Evolutionary conservation across 2,329 filamentous ascomycete genomes (phyloP).

Genomic region (Teratosphaeriaceae sp.): DNA sequence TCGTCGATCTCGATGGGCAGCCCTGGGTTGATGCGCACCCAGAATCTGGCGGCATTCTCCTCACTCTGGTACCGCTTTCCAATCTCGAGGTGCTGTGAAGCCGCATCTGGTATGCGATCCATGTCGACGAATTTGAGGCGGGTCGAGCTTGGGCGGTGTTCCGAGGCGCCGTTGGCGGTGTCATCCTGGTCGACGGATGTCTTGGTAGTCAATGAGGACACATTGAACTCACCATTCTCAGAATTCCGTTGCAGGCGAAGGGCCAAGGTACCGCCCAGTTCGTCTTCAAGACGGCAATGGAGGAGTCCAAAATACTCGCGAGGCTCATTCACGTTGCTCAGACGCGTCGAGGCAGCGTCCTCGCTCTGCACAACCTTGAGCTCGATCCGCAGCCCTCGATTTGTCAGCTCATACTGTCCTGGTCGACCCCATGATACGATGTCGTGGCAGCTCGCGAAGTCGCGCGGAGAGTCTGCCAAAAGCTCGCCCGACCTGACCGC

Average conservation of each 20-base stretch:
- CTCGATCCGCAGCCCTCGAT: background rate
- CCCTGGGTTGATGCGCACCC: background rate
- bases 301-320: background rate
- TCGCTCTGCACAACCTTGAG: background rate
- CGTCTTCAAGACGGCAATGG: background rate
- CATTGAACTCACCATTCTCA: background rate
- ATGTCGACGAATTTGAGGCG: background rate
- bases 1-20: background rate
- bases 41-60: background rate
- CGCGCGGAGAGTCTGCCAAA: constrained; percentile 1
- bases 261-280: background rate
- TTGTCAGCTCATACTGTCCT: constrained; percentile 1
- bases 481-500: background rate
- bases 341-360: background rate
- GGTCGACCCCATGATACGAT: constrained; percentile 2
- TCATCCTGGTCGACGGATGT: no score
- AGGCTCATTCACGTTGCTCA: background rate
- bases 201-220: no score
- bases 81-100: background rate
- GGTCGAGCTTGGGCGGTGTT: background rate
- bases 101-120: background rate
- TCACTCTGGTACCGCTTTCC: background rate
- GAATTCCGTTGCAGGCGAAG: background rate
- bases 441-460: background rate
- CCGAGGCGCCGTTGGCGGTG: background rate